Evolutionary conservation across 768 basidiomycete species (phyloP), one percentile per base, ranked within the genome.

Genomic region (Crucibulum laeve): DNA sequence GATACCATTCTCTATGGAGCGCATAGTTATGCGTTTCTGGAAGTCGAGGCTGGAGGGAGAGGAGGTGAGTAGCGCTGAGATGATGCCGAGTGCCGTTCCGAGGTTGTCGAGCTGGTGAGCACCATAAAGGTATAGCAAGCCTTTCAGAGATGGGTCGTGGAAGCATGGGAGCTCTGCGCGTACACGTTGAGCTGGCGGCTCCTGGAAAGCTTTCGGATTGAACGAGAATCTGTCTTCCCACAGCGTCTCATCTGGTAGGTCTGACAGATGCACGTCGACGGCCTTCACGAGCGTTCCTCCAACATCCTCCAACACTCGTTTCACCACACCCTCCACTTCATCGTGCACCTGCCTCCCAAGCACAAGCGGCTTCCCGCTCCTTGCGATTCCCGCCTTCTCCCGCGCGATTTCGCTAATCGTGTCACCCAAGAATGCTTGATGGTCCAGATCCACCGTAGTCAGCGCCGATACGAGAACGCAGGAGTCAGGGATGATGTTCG

Each of bases 361-460:
- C 13, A 94, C 63, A 49, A 90, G 80, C 1, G 81, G 76, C 45
- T 67, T 71, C 4, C 76, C 79, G 7, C 51, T 54, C 42, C 89
- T 73, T 13, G 83, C 81, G 39, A 98, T 96, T 1, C 78, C 80
- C 0, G 86, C 82, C 59, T 99, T 99, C 58, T 95, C 87, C 33
- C 58, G 65, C 0, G 93, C 79, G 43, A 98, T 98, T 22, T 71
- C 76, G 10, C 67, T 69, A 4, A 92, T 64, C 0, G 89, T 86
- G 42, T 76, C 60, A 0, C 96, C 96, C 19, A 99, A 73, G 58
- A 95, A 92, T 3, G 77, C 77, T 51, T 94, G 91, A 61, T 98
- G 96, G 64, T 99, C 96, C 33, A 98, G 68, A 61, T 92, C 94
- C 17, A 98, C 88, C 2, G 83, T 65, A 0, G 93, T 91, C 21